Evolutionary conservation across 2,329 filamentous ascomycete species (phyloP), one percentile per base, ranked within the genome.

Genomic region (Fusarium sarcochroum): DNA sequence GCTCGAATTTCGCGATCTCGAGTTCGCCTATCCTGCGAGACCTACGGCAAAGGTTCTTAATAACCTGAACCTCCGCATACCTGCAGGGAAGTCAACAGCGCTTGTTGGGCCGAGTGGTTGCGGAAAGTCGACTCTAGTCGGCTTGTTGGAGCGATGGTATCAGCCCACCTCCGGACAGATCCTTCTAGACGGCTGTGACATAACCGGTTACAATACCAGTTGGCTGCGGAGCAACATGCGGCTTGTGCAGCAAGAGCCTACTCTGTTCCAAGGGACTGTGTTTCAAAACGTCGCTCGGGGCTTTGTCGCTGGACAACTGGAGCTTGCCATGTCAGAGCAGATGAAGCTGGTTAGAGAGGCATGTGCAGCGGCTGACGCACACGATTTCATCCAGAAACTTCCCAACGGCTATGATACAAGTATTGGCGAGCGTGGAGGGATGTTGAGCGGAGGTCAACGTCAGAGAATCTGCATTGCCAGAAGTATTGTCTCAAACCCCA

Each of bases 51-150:
- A 8, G 2, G 35, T 50, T 4, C 35, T 50, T 13, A 9, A 30
- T 8, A 20, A n/a, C 8, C n/a, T 90, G 4, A 81, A 82, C 63
- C 76, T 90, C 7, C 79, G 73, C 2, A 85, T 91, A 49, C 80
- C 83, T 45, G 82, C 84, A 13, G 87, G 88, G 9, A 89, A 90
- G 68, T 83, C 87, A 2, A 91, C 89, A 0, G 90, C 90, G 5
- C 88, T 93, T 13, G 89, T 92, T 14, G 90, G 90, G 0, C 85
- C 88, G 2, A 90, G 87, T 3, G 90, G 90, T 0, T 87, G 84
- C 7, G 90, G 90, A 1, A 93, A 92, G 75, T 90, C 86, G 52
- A 92, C 90, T 0, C 86, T 92, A n/a, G 85, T 91, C 0, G 88
- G 87, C 0, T 77, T 92, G 5, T 77, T 92, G 4, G 87, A 91